Conservation (phyloP, 495 filamentous ascomycete genomes). For the Cryomyces antarcticus region DNA sequence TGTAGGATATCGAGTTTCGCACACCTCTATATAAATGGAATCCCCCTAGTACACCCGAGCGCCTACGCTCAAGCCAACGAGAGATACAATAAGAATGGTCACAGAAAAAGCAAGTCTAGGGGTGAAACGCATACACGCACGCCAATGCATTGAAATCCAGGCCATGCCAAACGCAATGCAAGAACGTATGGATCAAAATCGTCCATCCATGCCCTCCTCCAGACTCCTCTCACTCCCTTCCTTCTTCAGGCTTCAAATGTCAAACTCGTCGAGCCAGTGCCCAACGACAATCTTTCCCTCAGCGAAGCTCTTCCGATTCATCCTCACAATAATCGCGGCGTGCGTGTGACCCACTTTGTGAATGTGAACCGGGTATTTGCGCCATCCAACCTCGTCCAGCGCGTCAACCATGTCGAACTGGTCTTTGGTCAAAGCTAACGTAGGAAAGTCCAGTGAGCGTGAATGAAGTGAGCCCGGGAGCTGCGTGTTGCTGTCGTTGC, state of each 20-base stretch:
- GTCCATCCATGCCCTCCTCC: too few species aligned
- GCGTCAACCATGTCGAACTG: slow-evolving; percentile 71
- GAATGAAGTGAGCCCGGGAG: neutral
- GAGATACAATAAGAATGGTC: too few species aligned
- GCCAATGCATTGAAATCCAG: too few species aligned
- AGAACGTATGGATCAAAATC: too few species aligned
- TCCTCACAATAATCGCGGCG: slow-evolving; percentile 74
- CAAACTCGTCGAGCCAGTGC: slow-evolving; percentile 71
- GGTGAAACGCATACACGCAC: too few species aligned
- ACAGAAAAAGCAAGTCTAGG: too few species aligned
- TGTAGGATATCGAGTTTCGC: too few species aligned
- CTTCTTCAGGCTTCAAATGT: slow-evolving; percentile 23
- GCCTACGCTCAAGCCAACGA: too few species aligned
- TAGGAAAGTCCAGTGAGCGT: slow-evolving; percentile 30
- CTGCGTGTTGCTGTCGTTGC: neutral
- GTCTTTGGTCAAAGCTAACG: slow-evolving; percentile 51
- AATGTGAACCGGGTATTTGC: slow-evolving; percentile 73
- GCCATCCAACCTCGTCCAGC: slow-evolving; percentile 53
- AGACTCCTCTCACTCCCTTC: too few species aligned
- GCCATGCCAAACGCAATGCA: too few species aligned
- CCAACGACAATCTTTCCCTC: slow-evolving; percentile 62
- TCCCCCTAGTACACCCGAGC: too few species aligned
- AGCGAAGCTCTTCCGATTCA: slow-evolving; percentile 34
- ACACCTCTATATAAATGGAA: too few species aligned
- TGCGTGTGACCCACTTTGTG: slow-evolving; percentile 63